phyloP scores from a whole-genome alignment of 345 rosid genomes.

The Boechera retrofracta region DNA sequence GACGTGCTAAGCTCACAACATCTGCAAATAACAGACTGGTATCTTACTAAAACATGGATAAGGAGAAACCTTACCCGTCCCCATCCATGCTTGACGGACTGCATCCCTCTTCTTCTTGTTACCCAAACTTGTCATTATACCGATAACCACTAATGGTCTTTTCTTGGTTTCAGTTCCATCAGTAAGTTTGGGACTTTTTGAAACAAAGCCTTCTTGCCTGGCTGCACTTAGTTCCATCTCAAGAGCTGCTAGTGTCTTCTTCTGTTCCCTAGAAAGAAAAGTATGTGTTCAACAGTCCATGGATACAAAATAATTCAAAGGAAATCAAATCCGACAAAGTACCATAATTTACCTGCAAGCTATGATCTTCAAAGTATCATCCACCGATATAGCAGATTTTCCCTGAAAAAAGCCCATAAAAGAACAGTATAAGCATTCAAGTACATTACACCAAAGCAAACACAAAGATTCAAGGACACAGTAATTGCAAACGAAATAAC shows the following conservation, averaged over 20 bases:
- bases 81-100: constrained; percentile 94
- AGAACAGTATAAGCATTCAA: constrained; percentile 14
- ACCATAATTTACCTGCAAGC: constrained; percentile 67
- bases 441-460: background rate
- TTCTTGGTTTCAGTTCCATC: constrained; percentile 52
- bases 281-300: background rate
- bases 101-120: constrained; percentile 82
- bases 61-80: constrained; percentile 54
- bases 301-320: background rate
- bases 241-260: constrained; percentile 70
- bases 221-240: constrained; percentile 76
- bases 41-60: constrained; percentile 7
- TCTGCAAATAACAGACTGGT: constrained; percentile 12
- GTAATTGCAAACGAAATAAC: background rate
- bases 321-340: background rate
- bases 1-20: constrained; percentile 19
- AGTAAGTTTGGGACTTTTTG: constrained; percentile 47
- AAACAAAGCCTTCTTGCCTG: constrained; percentile 65
- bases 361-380: constrained; percentile 87
- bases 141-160: constrained; percentile 72
- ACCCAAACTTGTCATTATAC: constrained; percentile 75
- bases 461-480: constrained; percentile 7
- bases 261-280: constrained; percentile 73
- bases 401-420: constrained; percentile 53
- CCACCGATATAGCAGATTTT: constrained; percentile 83